Evolutionary conservation across 495 filamentous ascomycete species (phyloP), one percentile per base, ranked within the genome.

Genomic region (Penicillium pancosmium): DNA sequence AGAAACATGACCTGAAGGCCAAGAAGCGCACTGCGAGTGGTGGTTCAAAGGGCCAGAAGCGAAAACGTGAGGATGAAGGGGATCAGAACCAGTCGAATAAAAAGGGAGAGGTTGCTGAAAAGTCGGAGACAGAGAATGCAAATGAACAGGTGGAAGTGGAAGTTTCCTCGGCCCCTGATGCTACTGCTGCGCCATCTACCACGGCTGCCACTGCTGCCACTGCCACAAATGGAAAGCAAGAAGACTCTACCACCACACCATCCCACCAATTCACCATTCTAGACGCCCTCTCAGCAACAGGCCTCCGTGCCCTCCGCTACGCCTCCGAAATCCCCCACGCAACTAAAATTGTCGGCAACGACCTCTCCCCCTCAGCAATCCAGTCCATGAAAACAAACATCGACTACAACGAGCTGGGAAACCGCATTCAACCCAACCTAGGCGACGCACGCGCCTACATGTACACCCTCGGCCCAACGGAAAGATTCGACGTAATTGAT

Each of bases 201-300:
- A 21, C 19, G 1, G 19, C 19, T 21, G 19, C 19, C 19, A 21
- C 19, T 48, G 21, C 46, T 18, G 10, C 19, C 23, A 6, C 52
- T 18, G 34, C 31, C 9, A 16, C 33, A 4, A 46, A 35, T n/a
- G 67, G 40, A 21, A 59, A 60, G 36, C 31, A 61, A 21, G 54
- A 59, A 18, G 48, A 50, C 3, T 10, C 56, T 5, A 23, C 50
- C 27, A 6, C 61, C 27, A 6, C 61, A 5, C 50, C 64, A 31
- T 31, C 27, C 27, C 27, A 31, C 5, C 57, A 65, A 38, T 94
- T 97, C 64, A 88, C 83, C 4, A 93, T 98, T 41, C 86, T 98
- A 16, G 94, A 98, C 73, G 94, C 94, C 4, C 83, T 98, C 25
- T 98, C 95, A 11, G 94, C 94, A 13, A 96, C 93, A 21, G 94